Evolutionary conservation across 768 basidiomycete species (phyloP), one percentile per base, ranked within the genome.

Genomic region (Kwoniella dejecticola): DNA sequence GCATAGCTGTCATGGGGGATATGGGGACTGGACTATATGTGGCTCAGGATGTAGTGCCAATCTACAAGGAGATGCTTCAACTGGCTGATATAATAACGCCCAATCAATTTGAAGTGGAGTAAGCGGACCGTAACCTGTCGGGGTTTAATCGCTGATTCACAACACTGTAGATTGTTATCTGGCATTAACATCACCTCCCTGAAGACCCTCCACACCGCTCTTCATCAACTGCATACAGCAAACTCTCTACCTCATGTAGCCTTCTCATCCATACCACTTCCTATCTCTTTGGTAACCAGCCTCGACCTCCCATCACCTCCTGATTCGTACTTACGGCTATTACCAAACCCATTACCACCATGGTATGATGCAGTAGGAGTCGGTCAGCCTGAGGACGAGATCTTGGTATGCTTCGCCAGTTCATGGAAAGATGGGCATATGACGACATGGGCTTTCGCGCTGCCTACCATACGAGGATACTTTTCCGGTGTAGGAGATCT

Each of bases 101-200:
- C 0, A 99, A 99, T 75, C 96, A 93, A 86, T 99, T 93, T 70
- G 96, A 99, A 81, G 89, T 89, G 63, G 95, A 98, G 92, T 94
- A 75, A 77, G 87, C 78, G 41, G 4, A 31, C 56, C 12, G 19
- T 24, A 11, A 11, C 46, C 30, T 29, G 6, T 31, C 31, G 7
- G 13, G n/a, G n/a, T n/a, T n/a, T 17, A 23, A 26, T 23, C n/a
- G 23, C 31, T 58, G 29, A 36, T 53, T 48, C 23, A 66, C 33
- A 21, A 7, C 23, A 3, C 5, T 40, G 2, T 38, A 97, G 93
- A 80, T 81, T 87, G 2, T 82, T 99, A 17, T 91, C 95, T 0
- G 84, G 86, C 27, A 81, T 85, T 33, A 79, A 85, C 59, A 85
- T 99, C 46, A 82, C 81, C n/a, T 86, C 89, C 65, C 70, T 87